phyloP scores from a whole-genome alignment of 768 basidiomycete species.

The Lentinula aciculospora region DNA sequence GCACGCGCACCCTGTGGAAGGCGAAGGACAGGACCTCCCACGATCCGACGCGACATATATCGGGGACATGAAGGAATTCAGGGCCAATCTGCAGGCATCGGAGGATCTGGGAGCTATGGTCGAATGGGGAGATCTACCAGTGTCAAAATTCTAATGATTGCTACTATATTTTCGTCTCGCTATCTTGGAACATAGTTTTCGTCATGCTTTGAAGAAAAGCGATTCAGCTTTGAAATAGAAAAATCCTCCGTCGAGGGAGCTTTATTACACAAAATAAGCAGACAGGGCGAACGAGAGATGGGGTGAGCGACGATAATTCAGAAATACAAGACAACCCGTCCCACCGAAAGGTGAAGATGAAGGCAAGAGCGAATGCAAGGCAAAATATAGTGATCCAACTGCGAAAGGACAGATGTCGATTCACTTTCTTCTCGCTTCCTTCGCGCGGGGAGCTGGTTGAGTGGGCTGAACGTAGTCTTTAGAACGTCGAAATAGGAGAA shows the following conservation, averaged over 20 bases:
- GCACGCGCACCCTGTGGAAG: constrained; percentile 48
- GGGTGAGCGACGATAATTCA: too few species aligned
- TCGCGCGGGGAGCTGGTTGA: constrained; percentile 33
- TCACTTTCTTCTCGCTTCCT: constrained; percentile 39
- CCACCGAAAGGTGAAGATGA: not conserved
- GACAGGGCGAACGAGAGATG: not conserved
- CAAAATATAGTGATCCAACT: constrained; percentile 4
- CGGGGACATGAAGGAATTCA: constrained; percentile 63
- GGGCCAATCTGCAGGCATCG: constrained; percentile 46
- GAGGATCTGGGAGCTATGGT: constrained; percentile 63
- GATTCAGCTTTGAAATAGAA: too few species aligned
- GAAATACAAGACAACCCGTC: too few species aligned
- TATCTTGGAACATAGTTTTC: too few species aligned
- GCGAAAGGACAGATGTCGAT: constrained; percentile 6
- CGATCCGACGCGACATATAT: constrained; percentile 53
- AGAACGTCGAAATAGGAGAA: constrained; percentile 84
- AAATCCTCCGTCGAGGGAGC: too few species aligned
- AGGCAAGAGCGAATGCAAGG: not conserved
- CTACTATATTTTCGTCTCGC: not conserved
- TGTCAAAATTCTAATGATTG: constrained; percentile 38
- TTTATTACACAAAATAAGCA: not conserved
- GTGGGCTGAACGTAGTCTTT: constrained; percentile 59
- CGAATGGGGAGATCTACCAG: constrained; percentile 69
- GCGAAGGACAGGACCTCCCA: constrained; percentile 41
- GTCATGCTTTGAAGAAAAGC: not conserved